Percentiles rank a stretch among this genome's conserved stretches.
Evolutionary conservation across 2,329 filamentous ascomycete genomes (phyloP).

Genomic region (Phaeosphaeriaceae sp.): DNA sequence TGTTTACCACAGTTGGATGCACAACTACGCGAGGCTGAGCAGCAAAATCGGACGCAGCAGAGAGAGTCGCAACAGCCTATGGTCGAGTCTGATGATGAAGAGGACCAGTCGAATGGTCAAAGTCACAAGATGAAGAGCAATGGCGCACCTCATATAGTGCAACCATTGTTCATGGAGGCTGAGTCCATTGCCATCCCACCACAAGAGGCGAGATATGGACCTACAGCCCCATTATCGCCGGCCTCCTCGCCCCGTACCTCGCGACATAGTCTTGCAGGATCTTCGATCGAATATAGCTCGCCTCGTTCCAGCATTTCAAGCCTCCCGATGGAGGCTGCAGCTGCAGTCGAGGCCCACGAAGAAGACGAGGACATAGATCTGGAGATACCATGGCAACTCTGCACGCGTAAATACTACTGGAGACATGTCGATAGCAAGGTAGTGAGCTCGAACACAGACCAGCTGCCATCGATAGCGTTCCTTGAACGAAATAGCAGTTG

Average conservation of each 20-base stretch:
- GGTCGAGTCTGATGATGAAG: conserved; percentile 45
- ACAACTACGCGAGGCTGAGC: conserved; percentile 32
- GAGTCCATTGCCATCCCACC: conserved; percentile 32
- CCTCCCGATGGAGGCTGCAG: conserved; percentile 38
- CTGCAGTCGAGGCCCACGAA: conserved; percentile 40
- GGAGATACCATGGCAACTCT: conserved; percentile 47
- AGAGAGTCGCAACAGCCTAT: conserved; percentile 40
- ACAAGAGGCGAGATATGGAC: conserved; percentile 24
- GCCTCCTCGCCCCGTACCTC: conserved; percentile 34
- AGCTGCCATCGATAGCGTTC: conserved; percentile 32
- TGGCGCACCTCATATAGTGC: conserved; percentile 8
- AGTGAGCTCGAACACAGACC: conserved; percentile 37
- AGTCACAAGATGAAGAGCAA: conserved; percentile 14
- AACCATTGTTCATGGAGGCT: conserved; percentile 32
- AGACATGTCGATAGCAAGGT: conserved; percentile 43
- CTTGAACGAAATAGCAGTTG: conserved; percentile 37
- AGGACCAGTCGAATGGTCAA: conserved; percentile 20
- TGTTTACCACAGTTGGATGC: conserved; percentile 39
- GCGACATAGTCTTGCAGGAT: conserved; percentile 17
- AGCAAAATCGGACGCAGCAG: conserved; percentile 27
- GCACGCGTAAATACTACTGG: conserved; percentile 43
- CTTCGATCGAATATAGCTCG: conserved; percentile 15
- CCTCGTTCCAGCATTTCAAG: conserved; percentile 31
- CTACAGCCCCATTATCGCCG: conserved; percentile 34
- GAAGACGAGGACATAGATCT: conserved; percentile 40